phyloP scores from a whole-genome alignment of 257 asterid species.

The Coffea canephora region DNA sequence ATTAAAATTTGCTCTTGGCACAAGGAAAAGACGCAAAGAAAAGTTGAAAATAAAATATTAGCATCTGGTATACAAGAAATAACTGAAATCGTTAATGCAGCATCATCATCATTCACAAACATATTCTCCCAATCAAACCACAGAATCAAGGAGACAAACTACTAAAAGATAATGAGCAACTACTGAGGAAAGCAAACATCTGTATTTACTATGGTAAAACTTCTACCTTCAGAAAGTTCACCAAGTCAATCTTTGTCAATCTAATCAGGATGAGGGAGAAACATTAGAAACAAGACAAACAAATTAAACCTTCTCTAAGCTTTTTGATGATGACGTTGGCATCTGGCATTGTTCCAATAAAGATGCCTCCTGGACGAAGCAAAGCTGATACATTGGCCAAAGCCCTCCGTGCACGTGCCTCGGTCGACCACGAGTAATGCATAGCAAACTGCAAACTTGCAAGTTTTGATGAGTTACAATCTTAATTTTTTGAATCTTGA shows the following conservation, averaged over 20 bases:
- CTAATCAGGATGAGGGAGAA: neutral
- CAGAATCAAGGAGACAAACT: neutral
- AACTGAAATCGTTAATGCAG: neutral
- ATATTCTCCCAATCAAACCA: neutral
- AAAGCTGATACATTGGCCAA: constrained; percentile 92
- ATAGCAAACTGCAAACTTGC: constrained; percentile 74
- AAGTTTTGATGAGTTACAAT: constrained; percentile 14
- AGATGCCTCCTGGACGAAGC: constrained; percentile 96
- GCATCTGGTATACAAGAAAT: neutral
- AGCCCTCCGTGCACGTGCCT: constrained; percentile 95
- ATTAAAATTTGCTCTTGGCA: neutral
- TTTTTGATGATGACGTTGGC: constrained; percentile 86
- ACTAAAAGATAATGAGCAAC: neutral
- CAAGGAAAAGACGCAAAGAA: neutral
- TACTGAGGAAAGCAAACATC: neutral
- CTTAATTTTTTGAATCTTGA: neutral
- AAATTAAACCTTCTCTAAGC: constrained; percentile 79
- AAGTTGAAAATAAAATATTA: too few relatives aligned
- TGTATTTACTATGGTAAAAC: neutral
- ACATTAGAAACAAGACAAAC: neutral
- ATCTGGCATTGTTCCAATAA: constrained; percentile 99
- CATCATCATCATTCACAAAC: neutral
- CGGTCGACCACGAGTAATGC: constrained; percentile 99
- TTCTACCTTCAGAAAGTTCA: neutral
- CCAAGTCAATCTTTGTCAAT: neutral